phyloP scores from a whole-genome alignment of 805 yeast genomes.

The Citeromyces matritensis region DNA sequence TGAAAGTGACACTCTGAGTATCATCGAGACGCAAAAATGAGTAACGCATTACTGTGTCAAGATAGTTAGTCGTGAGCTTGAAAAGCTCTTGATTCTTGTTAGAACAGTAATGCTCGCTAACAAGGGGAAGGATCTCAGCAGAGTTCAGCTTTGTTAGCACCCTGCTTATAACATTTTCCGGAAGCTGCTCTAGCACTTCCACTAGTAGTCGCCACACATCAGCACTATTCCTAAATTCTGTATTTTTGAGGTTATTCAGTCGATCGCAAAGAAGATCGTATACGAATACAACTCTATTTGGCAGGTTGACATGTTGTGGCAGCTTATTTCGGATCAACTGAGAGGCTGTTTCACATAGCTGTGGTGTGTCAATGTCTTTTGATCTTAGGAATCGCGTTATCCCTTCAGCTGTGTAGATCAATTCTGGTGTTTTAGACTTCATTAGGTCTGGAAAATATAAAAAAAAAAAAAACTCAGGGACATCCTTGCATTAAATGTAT shows the following conservation, averaged over 20 bases:
- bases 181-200: constrained; percentile 12
- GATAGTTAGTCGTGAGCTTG: constrained; percentile 5
- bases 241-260: constrained; percentile 18
- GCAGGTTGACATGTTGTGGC: constrained; percentile 24
- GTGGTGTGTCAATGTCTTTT: constrained; percentile 25
- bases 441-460: constrained; percentile 17
- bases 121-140: no score
- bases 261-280: constrained; percentile 49
- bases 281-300: constrained; percentile 37
- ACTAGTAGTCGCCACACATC: constrained; percentile 35
- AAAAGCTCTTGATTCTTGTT: no score
- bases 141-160: no score
- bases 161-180: constrained; percentile 1
- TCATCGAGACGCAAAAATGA: no score
- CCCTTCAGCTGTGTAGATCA: constrained; percentile 22
- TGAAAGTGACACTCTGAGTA: no score
- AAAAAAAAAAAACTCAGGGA: no score
- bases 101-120: no score
- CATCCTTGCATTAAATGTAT: no score
- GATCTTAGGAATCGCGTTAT: constrained; percentile 45
- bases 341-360: constrained; percentile 20
- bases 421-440: constrained; percentile 5
- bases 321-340: constrained; percentile 16
- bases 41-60: background rate
- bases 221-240: constrained; percentile 23